Evolutionary conservation across 1,284 basidiomycete genomes (phyloP).

Genomic region (Macrocystidia cucumis): DNA sequence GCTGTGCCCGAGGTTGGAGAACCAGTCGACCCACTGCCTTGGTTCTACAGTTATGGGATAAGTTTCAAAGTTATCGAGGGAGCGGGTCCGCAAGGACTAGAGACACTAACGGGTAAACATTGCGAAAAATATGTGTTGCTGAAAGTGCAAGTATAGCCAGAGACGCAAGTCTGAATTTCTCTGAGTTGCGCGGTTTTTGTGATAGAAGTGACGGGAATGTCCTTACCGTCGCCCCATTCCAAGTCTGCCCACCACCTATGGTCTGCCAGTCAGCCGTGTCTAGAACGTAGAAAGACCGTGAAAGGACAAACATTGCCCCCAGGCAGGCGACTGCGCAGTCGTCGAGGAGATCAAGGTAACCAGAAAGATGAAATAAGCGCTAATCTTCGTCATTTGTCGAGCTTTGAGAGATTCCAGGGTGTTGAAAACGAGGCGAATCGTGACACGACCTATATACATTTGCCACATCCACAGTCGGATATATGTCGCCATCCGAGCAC

Average conservation of each 20-base stretch:
- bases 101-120: slow-evolving; percentile 17
- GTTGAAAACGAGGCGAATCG: no score
- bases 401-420: no score
- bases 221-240: slow-evolving; percentile 20
- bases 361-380: slow-evolving; percentile 11
- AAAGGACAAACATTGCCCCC: slow-evolving; percentile 23
- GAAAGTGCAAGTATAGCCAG: slow-evolving; percentile 19
- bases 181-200: no score
- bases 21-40: slow-evolving; percentile 3
- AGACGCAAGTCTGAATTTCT: slow-evolving; percentile 21
- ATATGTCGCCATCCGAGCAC: no score
- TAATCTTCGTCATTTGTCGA: slow-evolving; percentile 2
- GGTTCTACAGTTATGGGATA: no score
- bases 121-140: slow-evolving; percentile 25
- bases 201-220: not conserved
- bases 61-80: no score
- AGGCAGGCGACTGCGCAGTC: slow-evolving; percentile 22
- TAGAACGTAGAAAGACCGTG: not conserved
- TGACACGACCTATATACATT: no score
- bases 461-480: no score
- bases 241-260: slow-evolving; percentile 20
- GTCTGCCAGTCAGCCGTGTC: not conserved
- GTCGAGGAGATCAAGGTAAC: slow-evolving; percentile 17
- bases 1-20: slow-evolving; percentile 10
- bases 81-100: no score